Evolutionary conservation across 164 flowering plant genomes (phyloP).

Genomic region (Dillenia turbinata): DNA sequence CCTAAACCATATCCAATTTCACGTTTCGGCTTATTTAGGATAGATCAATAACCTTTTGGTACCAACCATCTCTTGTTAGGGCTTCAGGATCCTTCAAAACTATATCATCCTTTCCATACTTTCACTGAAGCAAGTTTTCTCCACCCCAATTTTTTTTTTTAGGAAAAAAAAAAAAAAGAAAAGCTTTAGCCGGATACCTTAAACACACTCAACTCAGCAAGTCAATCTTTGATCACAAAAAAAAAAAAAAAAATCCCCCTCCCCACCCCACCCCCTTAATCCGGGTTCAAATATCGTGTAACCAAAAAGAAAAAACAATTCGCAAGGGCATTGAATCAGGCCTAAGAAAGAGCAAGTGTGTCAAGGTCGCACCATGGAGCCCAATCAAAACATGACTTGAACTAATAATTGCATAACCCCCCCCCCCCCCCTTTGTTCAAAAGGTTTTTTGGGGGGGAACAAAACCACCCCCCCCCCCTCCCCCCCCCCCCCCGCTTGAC

Average conservation of each 20-base stretch:
- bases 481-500: constrained; percentile 17
- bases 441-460: no score
- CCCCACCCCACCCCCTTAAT: no score
- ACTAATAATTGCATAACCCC: constrained; percentile 31
- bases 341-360: constrained; percentile 33
- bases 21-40: constrained; percentile 51
- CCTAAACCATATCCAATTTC: constrained; percentile 31
- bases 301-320: no score
- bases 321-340: constrained; percentile 30
- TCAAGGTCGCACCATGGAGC: constrained; percentile 49
- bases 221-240: no score
- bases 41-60: constrained; percentile 17
- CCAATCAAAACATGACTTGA: constrained; percentile 47
- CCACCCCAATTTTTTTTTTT: constrained; percentile 17
- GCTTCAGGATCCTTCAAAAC: constrained; percentile 34
- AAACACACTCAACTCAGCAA: constrained; percentile 21
- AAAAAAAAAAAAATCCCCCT: no score
- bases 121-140: constrained; percentile 41
- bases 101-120: constrained; percentile 33
- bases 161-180: no score
- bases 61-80: constrained; percentile 21
- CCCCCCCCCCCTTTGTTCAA: constrained; percentile 17
- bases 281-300: no score
- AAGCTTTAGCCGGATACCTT: constrained; percentile 31
- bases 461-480: no score